A percentile compares a stretch with the other conserved stretches of the same genome.
Conservation (phyloP, 2,329 filamentous ascomycete species). For the Claviceps digitariae region DNA sequence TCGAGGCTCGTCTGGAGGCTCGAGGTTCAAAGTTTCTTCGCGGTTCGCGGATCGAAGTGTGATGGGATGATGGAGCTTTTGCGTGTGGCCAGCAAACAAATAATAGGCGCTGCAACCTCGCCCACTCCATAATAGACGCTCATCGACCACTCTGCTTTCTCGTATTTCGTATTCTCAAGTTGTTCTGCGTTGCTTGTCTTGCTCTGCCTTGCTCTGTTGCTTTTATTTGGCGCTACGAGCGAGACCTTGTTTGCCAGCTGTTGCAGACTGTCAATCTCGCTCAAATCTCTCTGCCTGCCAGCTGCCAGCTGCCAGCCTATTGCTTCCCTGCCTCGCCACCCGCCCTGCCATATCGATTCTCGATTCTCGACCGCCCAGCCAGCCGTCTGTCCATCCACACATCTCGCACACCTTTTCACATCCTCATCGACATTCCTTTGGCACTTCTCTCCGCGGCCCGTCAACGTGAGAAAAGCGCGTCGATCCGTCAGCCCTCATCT, state of each 20-base stretch:
- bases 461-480: background rate
- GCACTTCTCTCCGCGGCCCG: slow-evolving; percentile 6
- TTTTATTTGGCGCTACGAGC: no score
- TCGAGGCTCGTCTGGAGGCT: background rate
- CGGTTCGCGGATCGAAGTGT: no score
- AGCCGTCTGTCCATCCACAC: background rate
- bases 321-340: background rate
- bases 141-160: background rate
- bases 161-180: background rate
- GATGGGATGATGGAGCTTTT: no score
- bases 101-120: background rate
- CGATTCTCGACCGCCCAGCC: background rate
- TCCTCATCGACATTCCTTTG: background rate
- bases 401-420: background rate
- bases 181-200: background rate
- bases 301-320: no score
- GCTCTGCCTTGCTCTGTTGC: background rate
- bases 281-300: no score
- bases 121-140: background rate
- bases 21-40: no score
- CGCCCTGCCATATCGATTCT: background rate
- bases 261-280: no score
- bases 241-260: no score
- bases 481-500: background rate
- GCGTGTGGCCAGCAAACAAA: background rate